Evolutionary conservation across 345 rosid species (phyloP).

Genomic region (Populus nigra): DNA sequence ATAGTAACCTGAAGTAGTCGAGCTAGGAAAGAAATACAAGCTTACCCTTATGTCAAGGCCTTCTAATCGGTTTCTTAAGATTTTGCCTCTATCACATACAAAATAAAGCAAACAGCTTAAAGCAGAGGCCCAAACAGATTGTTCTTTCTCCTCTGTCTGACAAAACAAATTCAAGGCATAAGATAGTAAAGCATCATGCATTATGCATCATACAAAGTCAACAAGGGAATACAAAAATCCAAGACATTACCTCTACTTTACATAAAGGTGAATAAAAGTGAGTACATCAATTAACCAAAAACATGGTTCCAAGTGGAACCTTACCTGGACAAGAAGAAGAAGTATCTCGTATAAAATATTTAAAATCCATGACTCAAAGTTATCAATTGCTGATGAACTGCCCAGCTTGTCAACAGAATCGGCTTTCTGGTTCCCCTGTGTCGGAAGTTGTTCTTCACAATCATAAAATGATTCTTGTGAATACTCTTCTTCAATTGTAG

Average conservation of each 20-base stretch:
- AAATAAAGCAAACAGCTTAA: constrained; percentile 95
- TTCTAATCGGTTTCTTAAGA: constrained; percentile 64
- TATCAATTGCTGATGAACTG: constrained; percentile 61
- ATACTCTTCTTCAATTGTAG: constrained; percentile 80
- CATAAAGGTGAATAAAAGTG: constrained; percentile 12
- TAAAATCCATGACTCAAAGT: constrained; percentile 88
- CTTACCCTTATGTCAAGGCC: constrained; percentile 99
- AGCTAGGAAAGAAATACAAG: constrained; percentile 17
- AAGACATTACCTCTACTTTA: background rate
- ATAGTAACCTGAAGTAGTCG: background rate
- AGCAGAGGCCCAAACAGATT: constrained; percentile 95
- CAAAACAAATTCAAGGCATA: constrained; percentile 5
- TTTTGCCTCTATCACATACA: constrained; percentile 86
- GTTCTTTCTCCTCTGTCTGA: constrained; percentile 85
- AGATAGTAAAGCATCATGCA: background rate
- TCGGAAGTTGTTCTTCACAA: constrained; percentile 47
- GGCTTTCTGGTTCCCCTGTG: constrained; percentile 48
- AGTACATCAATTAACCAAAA: background rate
- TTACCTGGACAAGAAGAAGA: constrained; percentile 95
- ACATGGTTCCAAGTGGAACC: background rate
- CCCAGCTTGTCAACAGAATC: constrained; percentile 51
- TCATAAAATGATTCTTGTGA: constrained; percentile 66
- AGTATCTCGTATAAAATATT: constrained; percentile 84
- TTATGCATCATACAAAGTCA: background rate
- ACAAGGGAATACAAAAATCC: background rate